Percentiles rank a stretch among this genome's conserved stretches.
phyloP scores from a whole-genome alignment of 129 eudicot genomes.

The Deinandra increscens region DNA sequence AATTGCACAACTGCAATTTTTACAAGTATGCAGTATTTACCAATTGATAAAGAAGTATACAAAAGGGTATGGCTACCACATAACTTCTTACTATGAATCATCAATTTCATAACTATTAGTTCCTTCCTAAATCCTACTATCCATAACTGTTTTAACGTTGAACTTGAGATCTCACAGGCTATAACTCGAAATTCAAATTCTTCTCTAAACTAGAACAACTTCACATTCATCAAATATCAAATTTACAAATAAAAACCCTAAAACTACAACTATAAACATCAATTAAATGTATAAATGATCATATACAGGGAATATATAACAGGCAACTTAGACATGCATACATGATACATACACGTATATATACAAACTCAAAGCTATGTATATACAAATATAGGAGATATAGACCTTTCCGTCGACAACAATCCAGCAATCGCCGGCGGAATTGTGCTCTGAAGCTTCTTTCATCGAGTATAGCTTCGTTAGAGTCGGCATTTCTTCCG shows the following conservation, averaged over 20 bases:
- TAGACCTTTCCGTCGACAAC: slow-evolving; percentile 81
- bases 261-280: background rate
- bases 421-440: slow-evolving; percentile 87
- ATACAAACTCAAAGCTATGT: background rate
- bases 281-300: slow-evolving; percentile 12
- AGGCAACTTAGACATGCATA: slow-evolving; percentile 1
- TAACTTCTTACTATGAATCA: background rate
- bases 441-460: slow-evolving; percentile 80
- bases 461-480: slow-evolving; percentile 70
- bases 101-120: background rate
- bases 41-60: background rate
- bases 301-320: background rate
- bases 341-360: background rate
- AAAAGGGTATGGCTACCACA: background rate
- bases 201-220: background rate
- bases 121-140: background rate
- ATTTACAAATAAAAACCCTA: slow-evolving; percentile 1
- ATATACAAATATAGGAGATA: background rate
- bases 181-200: slow-evolving; percentile 9
- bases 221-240: slow-evolving; percentile 5
- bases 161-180: slow-evolving; percentile 16
- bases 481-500: slow-evolving; percentile 61
- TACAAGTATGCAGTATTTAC: background rate
- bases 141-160: background rate
- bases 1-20: background rate